Conservation (phyloP, 2,329 filamentous ascomycete species). For the Neoarthrinium moseri region DNA sequence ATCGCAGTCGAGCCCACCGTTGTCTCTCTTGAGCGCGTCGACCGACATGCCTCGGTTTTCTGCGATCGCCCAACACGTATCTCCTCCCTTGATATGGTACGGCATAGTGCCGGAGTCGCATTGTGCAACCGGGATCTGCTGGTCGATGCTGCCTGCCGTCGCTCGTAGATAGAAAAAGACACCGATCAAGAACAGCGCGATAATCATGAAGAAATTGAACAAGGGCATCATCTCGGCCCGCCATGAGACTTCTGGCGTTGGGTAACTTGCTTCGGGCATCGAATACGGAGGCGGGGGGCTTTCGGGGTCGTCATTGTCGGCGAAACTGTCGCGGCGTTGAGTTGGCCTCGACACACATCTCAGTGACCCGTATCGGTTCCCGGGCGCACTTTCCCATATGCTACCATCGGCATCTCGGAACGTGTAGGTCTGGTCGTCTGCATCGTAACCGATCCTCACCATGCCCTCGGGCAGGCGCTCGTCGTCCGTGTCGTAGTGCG, state of each 20-base stretch:
- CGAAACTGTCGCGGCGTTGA: slow-evolving; percentile 15
- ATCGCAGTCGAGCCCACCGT: slow-evolving; percentile 47
- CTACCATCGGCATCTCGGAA: slow-evolving; percentile 41
- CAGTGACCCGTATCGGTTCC: slow-evolving; percentile 44
- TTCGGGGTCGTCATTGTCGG: slow-evolving; percentile 18
- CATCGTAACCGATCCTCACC: slow-evolving; percentile 48
- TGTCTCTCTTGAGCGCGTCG: slow-evolving; percentile 43
- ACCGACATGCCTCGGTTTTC: slow-evolving; percentile 39
- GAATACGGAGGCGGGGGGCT: slow-evolving; percentile 17
- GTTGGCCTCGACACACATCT: slow-evolving; percentile 21
- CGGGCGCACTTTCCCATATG: slow-evolving; percentile 44
- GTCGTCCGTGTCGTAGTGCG: slow-evolving; percentile 36
- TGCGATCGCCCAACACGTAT: slow-evolving; percentile 55
- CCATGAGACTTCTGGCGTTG: slow-evolving; percentile 37
- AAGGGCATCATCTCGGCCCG: slow-evolving; percentile 52
- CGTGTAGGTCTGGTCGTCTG: slow-evolving; percentile 45
- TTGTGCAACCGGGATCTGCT: slow-evolving; percentile 12
- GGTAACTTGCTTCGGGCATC: background rate
- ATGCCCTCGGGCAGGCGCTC: slow-evolving; percentile 49
- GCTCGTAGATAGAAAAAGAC: slow-evolving; percentile 47
- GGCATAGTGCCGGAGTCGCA: slow-evolving; percentile 29
- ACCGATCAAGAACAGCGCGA: slow-evolving; percentile 48
- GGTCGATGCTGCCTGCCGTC: slow-evolving; percentile 16
- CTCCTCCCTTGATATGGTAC: slow-evolving; percentile 42
- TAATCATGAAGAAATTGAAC: slow-evolving; percentile 56